phyloP scores from a whole-genome alignment of 1,139 yeast species.

The Arxiozyma slooffiae region DNA sequence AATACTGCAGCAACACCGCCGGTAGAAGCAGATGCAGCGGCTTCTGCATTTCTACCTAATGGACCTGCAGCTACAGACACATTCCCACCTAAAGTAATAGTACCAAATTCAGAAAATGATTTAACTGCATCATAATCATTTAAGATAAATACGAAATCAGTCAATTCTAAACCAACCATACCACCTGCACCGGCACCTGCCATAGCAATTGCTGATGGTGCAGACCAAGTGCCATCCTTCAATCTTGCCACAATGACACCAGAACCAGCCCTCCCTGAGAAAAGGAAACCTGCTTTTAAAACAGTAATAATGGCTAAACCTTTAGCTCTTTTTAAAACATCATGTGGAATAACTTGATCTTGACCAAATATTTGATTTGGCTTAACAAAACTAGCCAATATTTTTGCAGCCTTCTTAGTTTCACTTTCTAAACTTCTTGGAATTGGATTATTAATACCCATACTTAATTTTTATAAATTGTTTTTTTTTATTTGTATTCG shows the following conservation, averaged over 20 bases:
- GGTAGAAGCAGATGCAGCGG: slow-evolving; percentile 93
- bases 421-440: slow-evolving; percentile 86
- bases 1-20: slow-evolving; percentile 85
- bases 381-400: slow-evolving; percentile 78
- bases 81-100: slow-evolving; percentile 91
- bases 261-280: slow-evolving; percentile 95
- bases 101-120: slow-evolving; percentile 88
- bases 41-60: slow-evolving; percentile 93
- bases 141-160: slow-evolving; percentile 90
- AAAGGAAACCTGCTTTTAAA: slow-evolving; percentile 88
- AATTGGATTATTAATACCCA: slow-evolving; percentile 88
- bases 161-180: slow-evolving; percentile 89
- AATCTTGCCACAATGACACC: slow-evolving; percentile 91
- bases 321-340: slow-evolving; percentile 76
- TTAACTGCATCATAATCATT: slow-evolving; percentile 84
- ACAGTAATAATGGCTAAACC: slow-evolving; percentile 90
- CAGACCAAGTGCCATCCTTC: slow-evolving; percentile 96
- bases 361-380: slow-evolving; percentile 94
- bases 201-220: slow-evolving; percentile 89
- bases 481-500: too few species aligned
- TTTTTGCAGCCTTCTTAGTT: slow-evolving; percentile 91
- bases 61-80: slow-evolving; percentile 98
- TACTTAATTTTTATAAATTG: too few species aligned
- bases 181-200: slow-evolving; percentile 99
- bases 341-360: slow-evolving; percentile 83